Percentiles rank a stretch among this genome's conserved stretches.
Evolutionary conservation across 208 protist genomes (phyloP).

Genomic region (Trypanosoma rangeli): DNA sequence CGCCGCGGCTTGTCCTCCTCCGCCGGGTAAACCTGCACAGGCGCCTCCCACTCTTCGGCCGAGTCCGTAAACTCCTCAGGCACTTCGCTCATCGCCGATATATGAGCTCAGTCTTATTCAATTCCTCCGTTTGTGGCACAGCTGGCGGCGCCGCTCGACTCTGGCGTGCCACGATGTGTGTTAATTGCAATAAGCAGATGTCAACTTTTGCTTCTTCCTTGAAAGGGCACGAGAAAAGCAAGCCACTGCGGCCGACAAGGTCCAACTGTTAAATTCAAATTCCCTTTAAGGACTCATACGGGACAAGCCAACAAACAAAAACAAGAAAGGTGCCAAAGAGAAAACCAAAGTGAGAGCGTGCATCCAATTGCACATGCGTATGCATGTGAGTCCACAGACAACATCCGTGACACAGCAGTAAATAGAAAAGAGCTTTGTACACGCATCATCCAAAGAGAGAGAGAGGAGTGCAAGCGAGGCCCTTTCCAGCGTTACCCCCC

Average conservation of each 20-base stretch:
- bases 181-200: not conserved
- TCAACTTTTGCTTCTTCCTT: not conserved
- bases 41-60: conserved; percentile 72
- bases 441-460: not conserved
- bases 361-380: not conserved
- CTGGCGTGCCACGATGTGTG: too few species aligned
- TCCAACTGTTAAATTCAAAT: not conserved
- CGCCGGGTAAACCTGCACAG: conserved; percentile 17
- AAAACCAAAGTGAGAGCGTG: not conserved
- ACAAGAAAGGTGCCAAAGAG: not conserved
- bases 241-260: not conserved
- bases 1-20: conserved; percentile 9
- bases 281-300: not conserved
- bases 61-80: conserved; percentile 53
- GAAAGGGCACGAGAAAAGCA: not conserved
- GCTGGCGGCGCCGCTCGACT: not conserved
- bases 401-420: not conserved
- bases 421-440: not conserved
- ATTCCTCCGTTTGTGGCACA: not conserved
- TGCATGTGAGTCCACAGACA: not conserved
- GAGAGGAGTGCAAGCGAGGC: not conserved
- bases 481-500: not conserved
- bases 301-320: not conserved
- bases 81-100: not conserved
- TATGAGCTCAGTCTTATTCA: not conserved